phyloP scores from a whole-genome alignment of 768 basidiomycete species.

The Mycena capillaripes region DNA sequence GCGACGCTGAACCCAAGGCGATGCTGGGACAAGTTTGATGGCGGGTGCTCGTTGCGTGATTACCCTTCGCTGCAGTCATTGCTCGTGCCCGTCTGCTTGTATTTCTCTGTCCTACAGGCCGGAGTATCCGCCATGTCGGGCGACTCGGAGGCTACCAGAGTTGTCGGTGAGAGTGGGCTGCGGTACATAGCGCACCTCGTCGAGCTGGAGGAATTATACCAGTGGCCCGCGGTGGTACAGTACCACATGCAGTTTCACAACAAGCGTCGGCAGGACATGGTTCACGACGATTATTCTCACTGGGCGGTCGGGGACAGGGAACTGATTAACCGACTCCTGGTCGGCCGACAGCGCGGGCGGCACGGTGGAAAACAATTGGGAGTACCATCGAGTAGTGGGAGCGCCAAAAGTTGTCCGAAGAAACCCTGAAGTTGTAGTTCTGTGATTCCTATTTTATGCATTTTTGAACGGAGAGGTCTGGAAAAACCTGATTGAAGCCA shows the following conservation, averaged over 20 bases:
- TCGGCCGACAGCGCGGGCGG: not conserved
- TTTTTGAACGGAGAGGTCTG: no score
- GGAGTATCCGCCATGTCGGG: not conserved
- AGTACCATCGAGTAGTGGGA: not conserved
- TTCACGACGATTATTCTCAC: slow-evolving; percentile 4
- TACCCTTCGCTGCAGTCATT: slow-evolving; percentile 19
- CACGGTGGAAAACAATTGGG: not conserved
- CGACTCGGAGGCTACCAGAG: not conserved
- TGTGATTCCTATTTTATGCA: no score
- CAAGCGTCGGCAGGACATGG: slow-evolving; percentile 14
- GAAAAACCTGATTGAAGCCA: no score
- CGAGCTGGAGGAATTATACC: slow-evolving; percentile 12
- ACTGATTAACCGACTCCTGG: not conserved
- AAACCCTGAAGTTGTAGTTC: not conserved
- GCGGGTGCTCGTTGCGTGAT: slow-evolving; percentile 6
- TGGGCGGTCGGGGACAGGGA: slow-evolving; percentile 23
- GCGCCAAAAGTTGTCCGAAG: not conserved
- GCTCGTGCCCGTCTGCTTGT: slow-evolving; percentile 12
- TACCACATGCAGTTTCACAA: slow-evolving; percentile 31
- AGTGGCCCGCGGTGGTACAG: slow-evolving; percentile 16
- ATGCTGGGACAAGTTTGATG: not conserved
- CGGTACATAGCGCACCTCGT: slow-evolving; percentile 15
- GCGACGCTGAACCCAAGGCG: slow-evolving; percentile 12
- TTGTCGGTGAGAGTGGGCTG: slow-evolving; percentile 15
- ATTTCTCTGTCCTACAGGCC: slow-evolving; percentile 22